Evolutionary conservation across 495 filamentous ascomycete species (phyloP), one percentile per base, ranked within the genome.

Genomic region (Staphylotrichum longicolle): DNA sequence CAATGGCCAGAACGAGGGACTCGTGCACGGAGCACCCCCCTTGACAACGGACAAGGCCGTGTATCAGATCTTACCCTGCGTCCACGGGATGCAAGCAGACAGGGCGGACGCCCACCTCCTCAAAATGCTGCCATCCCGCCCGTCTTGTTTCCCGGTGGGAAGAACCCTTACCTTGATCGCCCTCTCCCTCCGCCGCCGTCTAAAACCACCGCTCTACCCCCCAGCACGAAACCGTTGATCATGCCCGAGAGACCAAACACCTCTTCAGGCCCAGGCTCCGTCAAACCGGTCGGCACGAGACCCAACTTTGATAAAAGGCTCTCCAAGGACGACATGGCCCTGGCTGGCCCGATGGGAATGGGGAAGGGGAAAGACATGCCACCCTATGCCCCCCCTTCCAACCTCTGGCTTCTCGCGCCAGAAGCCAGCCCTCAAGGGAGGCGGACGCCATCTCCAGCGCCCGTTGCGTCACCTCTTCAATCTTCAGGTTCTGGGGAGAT

Each of bases 311-410:
- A 76, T 49, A 77, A 74, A 54, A 65, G 75, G 51, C 58, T 74
- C 35, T 82, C 80, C 47, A 78, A 75, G 57, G 80, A 82, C 71
- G 81, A 84, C 67, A 68, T 79, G 61, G 76, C 78, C 54, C 69
- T 82, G 58, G 61, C 64, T 58, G 57, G 70, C 34, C 44, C 6
- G 12, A 58, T 33, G 58, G 58, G 51, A 44, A 61, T 50, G 61
- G 58, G 34, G 37, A 58, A 48, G 39, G 63, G 57, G 14, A 69
- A 68, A 51, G 65, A 65, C 5, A 48, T 66, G n/a, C 63, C 68
- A 15, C 65, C 67, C 30, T 67, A 65, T 42, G 40, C 61, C 32
- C 53, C 63, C 14, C 65, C 53, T 11, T 15, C 60, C 37, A 68
- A 61, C 65, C 71, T 69, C 56, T 74, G 72, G 54, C 63, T 76